Evolutionary conservation across 1,284 basidiomycete species (phyloP), one percentile per base, ranked within the genome.

Genomic region (Chondrostereum purpureum): DNA sequence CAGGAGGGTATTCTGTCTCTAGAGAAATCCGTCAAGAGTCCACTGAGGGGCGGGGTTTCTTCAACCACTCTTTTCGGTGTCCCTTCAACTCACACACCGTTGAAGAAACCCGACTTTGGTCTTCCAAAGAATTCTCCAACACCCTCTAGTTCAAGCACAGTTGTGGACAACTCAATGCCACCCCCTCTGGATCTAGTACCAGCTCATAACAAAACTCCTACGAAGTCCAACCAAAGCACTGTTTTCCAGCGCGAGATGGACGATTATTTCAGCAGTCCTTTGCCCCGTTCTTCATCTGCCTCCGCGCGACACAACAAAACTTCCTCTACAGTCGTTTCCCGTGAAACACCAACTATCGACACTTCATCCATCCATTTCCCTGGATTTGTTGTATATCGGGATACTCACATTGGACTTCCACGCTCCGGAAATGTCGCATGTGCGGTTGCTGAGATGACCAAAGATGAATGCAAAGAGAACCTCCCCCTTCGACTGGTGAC

Each of bases 331-430:
- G 55, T 71, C 44, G 65, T 70, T 17, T 75, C 71, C 47, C 68
- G 67, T 45, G 60, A 70, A 22, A 73, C 70, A 13, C 65, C 67
- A 13, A 66, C 65, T 17, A 60, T 65, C 35, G 73, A 83, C 55
- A 73, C 73, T 5, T 69, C 73, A 40, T 85, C 83, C 8, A 65
- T 72, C 24, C 86, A 88, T 55, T 85, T 84, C 58, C 85, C 85
- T 6, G 84, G 85, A 13, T 88, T 88, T 54, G 63, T 68, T 44
- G 69, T 88, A 37, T 71, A 75, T 57, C 71, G 65, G 52, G 83
- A 87, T 57, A 55, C 66, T 10, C 66, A 73, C 54, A 58, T 67
- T 44, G 42, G 60, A 31, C 50, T 68, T 18, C 62, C 63, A n/a
- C 49, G 59, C 16, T 41, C 53, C 4, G 43, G 49, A 21, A 48